Percentiles rank a stretch among this genome's conserved stretches.
Evolutionary conservation across 2,329 filamentous ascomycete species (phyloP).

Genomic region (Penicillium vulpinum): DNA sequence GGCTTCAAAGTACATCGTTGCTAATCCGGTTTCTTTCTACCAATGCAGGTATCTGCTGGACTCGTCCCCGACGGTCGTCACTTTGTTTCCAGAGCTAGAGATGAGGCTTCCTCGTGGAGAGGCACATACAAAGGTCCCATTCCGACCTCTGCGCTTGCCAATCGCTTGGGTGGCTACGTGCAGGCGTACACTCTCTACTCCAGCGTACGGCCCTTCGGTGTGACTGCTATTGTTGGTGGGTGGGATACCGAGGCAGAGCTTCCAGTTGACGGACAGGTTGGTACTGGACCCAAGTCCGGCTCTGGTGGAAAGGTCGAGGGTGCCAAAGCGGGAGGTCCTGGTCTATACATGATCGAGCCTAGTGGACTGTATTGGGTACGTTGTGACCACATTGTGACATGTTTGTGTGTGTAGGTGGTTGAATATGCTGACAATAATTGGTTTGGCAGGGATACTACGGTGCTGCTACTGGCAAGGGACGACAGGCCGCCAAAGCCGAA

Average conservation of each 20-base stretch:
- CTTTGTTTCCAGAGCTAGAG: conserved; percentile 89
- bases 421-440: conserved; percentile 24
- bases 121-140: conserved; percentile 93
- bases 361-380: conserved; percentile 89
- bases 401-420: neutral
- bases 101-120: conserved; percentile 90
- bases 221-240: conserved; percentile 90
- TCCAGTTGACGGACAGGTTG: conserved; percentile 87
- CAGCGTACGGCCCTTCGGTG: conserved; percentile 92
- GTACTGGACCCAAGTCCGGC: conserved; percentile 73
- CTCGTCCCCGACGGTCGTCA: conserved; percentile 93
- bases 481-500: conserved; percentile 96
- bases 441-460: conserved; percentile 79
- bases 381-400: no score
- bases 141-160: conserved; percentile 80
- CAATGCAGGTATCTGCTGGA: conserved; percentile 78
- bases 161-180: conserved; percentile 91
- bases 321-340: conserved; percentile 81
- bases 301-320: conserved; percentile 78
- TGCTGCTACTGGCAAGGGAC: conserved; percentile 92
- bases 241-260: conserved; percentile 87
- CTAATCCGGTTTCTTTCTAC: neutral
- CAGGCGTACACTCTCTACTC: conserved; percentile 98
- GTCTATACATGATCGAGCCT: conserved; percentile 98
- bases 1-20: neutral